phyloP scores from a whole-genome alignment of 208 protist species.

The Vickermania spadyakhi region DNA sequence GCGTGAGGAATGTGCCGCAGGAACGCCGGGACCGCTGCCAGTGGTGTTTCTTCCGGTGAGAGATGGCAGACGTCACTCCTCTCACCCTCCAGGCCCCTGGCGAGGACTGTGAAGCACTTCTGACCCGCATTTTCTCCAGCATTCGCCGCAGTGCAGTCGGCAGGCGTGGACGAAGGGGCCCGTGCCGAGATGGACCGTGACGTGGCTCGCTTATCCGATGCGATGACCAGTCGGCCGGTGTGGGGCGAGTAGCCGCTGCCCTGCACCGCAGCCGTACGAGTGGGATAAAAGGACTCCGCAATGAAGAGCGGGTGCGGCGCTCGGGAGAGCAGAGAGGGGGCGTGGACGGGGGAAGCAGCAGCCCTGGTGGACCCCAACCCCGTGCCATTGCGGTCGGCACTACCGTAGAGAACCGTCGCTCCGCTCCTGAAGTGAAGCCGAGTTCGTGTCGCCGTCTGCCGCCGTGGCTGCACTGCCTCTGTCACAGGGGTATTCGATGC shows the following conservation, averaged over 20 bases:
- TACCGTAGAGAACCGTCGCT: too few species aligned
- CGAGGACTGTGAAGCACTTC: constrained; percentile 66
- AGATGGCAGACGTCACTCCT: neutral
- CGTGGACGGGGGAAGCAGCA: too few species aligned
- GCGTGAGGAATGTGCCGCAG: constrained; percentile 28
- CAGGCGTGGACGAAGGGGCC: neutral
- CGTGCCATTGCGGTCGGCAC: too few species aligned
- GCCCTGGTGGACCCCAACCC: too few species aligned
- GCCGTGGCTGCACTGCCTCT: too few species aligned
- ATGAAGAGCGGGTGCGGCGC: constrained; percentile 38
- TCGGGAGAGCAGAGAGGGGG: neutral
- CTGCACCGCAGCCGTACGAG: constrained; percentile 43
- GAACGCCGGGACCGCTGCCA: constrained; percentile 31
- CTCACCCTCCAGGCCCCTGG: constrained; percentile 5
- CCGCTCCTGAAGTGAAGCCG: too few species aligned
- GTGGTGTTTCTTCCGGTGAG: neutral
- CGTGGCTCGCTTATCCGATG: constrained; percentile 20
- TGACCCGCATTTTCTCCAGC: constrained; percentile 17
- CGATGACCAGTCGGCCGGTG: constrained; percentile 29
- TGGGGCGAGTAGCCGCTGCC: constrained; percentile 32
- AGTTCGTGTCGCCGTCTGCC: too few species aligned
- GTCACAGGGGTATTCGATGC: too few species aligned
- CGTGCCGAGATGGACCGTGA: too few species aligned
- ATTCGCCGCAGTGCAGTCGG: neutral
- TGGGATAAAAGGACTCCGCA: constrained; percentile 42